Percentiles rank a stretch among this genome's conserved stretches.
These are phyloP conservation scores for Coelastrella sp. DNA, from an alignment of 139 green algal species.

Conservation along the genomic window DNA sequence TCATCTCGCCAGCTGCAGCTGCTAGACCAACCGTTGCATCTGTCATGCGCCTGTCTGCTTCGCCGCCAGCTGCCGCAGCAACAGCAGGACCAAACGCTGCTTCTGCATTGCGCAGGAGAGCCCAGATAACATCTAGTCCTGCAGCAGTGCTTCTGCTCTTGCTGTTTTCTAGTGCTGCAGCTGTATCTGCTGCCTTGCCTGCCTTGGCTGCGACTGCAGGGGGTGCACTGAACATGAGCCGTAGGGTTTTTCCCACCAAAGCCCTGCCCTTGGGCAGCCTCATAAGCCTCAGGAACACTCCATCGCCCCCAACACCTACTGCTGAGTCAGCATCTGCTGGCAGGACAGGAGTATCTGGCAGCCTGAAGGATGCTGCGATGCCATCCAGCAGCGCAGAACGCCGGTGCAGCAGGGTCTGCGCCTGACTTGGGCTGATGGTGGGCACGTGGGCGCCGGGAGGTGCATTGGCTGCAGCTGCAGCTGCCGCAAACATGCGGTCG, in stretches of 20 bases:
- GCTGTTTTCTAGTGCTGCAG: conserved; percentile 4
- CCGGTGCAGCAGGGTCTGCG: conserved; percentile 62
- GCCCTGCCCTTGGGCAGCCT: conserved; percentile 83
- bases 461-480: conserved; percentile 30
- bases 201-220: background rate
- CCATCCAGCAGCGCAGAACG: conserved; percentile 77
- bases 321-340: background rate
- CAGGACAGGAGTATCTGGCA: conserved; percentile 61
- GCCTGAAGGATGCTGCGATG: conserved; percentile 78
- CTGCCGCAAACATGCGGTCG: conserved; percentile 77
- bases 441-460: background rate
- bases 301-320: conserved; percentile 63
- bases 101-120: conserved; percentile 76
- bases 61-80: conserved; percentile 32
- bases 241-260: conserved; percentile 77
- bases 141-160: background rate
- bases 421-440: background rate
- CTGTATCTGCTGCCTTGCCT: conserved; percentile 7
- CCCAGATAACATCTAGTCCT: conserved; percentile 72
- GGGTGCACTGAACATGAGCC: conserved; percentile 60
- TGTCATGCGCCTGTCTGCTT: conserved; percentile 46
- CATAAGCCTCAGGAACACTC: conserved; percentile 85
- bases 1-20: conserved; percentile 54
- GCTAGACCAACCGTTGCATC: conserved; percentile 67
- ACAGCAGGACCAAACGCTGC: conserved; percentile 61